Evolutionary conservation across 164 flowering plant species (phyloP), one percentile per base, ranked within the genome.

Genomic region (Buxus sempervirens): DNA sequence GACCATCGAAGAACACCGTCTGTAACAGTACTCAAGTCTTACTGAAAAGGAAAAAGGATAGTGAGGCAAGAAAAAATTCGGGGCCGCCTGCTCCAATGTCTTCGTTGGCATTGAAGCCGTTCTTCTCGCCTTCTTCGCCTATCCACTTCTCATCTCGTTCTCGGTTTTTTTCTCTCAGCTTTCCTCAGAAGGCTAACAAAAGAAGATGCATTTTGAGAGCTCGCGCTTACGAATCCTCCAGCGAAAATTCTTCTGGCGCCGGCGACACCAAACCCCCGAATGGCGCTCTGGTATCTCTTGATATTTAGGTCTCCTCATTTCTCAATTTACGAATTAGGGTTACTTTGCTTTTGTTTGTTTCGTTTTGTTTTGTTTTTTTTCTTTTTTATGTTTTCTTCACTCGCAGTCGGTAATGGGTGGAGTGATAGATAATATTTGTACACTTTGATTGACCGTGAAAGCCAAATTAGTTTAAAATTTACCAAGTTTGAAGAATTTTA

Each of bases 221-320:
- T 69, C 66, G 73, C 21, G 80, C 82, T 62, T 75, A 80, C 56
- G 82, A 84, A 75, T 80, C 81, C 69, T 75, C 83, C 63, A 71
- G 73, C 18, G 67, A 66, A 57, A 78, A 80, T 23, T 22, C 73
- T 42, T 59, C 81, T 21, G 73, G 68, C 25, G 59, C 64, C 57
- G 80, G 77, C 62, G 86, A 89, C 67, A 63, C 88, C 49, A 83
- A 85, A 72, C 82, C 83, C 57, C 80, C 88, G 0, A 87, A 84
- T 51, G 88, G 86, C 68, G 62, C 83, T 80, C 45, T 84, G 84
- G 91, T 89, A 78, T 1, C 49, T 57, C 53, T 45, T 15, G 2
- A 6, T 45, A 10, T 45, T 15, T 45, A 10, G 14, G 10, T 45
- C 51, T 45, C 51, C 38, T 32, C 38, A 32, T 32, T 32, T 45